Evolutionary conservation across 441 rosid species (phyloP), one percentile per base, ranked within the genome.

Genomic region (Arabidopsis lyrata): DNA sequence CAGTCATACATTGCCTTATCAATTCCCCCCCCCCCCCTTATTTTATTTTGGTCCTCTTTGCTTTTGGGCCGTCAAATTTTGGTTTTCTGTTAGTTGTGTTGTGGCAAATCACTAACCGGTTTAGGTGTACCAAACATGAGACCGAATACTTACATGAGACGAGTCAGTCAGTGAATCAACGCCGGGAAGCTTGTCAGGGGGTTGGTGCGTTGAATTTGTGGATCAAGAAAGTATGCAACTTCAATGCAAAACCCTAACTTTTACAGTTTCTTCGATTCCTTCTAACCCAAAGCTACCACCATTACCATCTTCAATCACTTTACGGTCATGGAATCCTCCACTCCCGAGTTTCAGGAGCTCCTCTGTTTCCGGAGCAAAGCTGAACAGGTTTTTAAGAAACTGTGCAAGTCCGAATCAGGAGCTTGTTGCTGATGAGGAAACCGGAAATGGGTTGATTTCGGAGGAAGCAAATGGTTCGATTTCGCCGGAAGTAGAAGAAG

Each of bases 361-460:
- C 57, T 82, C 81, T 49, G 66, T 48, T 59, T 58, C 56, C 22
- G 57, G 22, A 32, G 13, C 75, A 11, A 73, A 32, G 52, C 48
- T 66, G 35, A 50, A 39, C 14, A 72, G 63, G 31, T 70, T 82
- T 38, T 4, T 54, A 2, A 48, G 81, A 38, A 18, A 61, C 29
- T 86, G 89, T 56, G 45, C 67, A 39, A 38, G 27, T 65, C 60
- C 80, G 20, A 70, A 76, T 71, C 79, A 75, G 54, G 86, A 82
- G 76, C 73, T 82, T 41, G 70, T 66, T 54, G 55, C 55, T 72
- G 55, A 66, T 8, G 73, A 64, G 29, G 81, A 52, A 24, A 36
- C 4, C 27, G 56, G 53, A 12, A 73, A 50, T n/a, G 77, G 71
- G 56, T 66, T 70, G 31, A 10, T 66, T 50, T 16, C 56, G 22